Conservation (phyloP, 192 early-diverging fungal species). For the Pilaira anomala region DNA sequence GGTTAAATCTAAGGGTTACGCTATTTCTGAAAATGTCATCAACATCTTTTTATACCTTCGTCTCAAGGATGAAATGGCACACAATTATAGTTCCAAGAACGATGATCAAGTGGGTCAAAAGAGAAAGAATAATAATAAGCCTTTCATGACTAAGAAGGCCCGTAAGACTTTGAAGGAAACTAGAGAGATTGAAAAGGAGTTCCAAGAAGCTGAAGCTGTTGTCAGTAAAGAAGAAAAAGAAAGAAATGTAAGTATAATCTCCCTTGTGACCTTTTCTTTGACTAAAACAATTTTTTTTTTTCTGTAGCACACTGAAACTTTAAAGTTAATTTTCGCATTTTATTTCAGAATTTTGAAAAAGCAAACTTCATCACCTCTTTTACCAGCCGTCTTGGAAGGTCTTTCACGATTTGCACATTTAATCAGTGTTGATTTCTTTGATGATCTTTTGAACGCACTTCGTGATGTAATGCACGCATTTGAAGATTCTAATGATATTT, state of each 20-base stretch:
- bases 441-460: slow-evolving; percentile 80
- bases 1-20: slow-evolving; percentile 78
- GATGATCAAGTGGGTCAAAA: slow-evolving; percentile 47
- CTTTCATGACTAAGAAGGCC: slow-evolving; percentile 61
- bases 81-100: slow-evolving; percentile 45
- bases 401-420: slow-evolving; percentile 87
- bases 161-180: slow-evolving; percentile 73
- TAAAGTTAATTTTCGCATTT: slow-evolving; percentile 90
- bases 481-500: slow-evolving; percentile 47
- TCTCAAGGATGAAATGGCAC: slow-evolving; percentile 77
- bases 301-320: slow-evolving; percentile 81
- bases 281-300: too few relatives aligned
- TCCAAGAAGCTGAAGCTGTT: slow-evolving; percentile 90
- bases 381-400: slow-evolving; percentile 78
- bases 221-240: slow-evolving; percentile 81
- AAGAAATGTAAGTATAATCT: slow-evolving; percentile 53
- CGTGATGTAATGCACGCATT: slow-evolving; percentile 68
- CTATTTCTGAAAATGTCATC: slow-evolving; percentile 66
- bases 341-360: slow-evolving; percentile 96
- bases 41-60: slow-evolving; percentile 78
- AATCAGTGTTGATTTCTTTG: slow-evolving; percentile 95
- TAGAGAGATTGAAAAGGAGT: slow-evolving; percentile 68
- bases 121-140: slow-evolving; percentile 53
- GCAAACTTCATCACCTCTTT: slow-evolving; percentile 62
- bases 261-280: too few relatives aligned